Conservation (phyloP, 2,329 filamentous ascomycete genomes). For the Aureobasidium uvarum region DNA sequence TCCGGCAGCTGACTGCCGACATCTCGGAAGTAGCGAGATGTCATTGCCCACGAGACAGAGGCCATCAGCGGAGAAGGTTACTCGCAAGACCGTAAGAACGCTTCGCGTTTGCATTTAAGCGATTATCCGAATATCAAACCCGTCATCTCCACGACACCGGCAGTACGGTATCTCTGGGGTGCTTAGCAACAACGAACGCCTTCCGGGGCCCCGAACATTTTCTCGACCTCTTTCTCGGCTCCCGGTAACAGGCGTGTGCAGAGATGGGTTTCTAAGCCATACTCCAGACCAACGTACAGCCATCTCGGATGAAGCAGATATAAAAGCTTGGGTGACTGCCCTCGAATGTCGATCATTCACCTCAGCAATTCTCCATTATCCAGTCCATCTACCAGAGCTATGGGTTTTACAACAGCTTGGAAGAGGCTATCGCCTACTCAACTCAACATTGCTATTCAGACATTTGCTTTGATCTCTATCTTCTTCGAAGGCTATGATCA, state of each 20-base stretch:
- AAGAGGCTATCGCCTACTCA: slow-evolving; percentile 45
- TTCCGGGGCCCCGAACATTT: slow-evolving; percentile 13
- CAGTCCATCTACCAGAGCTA: slow-evolving; percentile 26
- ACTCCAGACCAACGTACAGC: neutral
- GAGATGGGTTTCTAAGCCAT: neutral
- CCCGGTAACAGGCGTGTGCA: neutral
- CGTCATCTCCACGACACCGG: slow-evolving; percentile 18
- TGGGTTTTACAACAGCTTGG: slow-evolving; percentile 47
- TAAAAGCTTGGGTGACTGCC: neutral
- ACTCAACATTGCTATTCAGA: slow-evolving; percentile 43
- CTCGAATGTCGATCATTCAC: neutral
- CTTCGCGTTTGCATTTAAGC: neutral
- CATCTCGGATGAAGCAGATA: neutral
- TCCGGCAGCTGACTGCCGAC: neutral
- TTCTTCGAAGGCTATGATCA: slow-evolving; percentile 55
- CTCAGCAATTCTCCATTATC: neutral
- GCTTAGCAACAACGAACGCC: neutral
- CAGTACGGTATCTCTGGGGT: neutral
- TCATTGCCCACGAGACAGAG: neutral
- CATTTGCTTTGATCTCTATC: slow-evolving; percentile 39
- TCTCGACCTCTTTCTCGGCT: neutral
- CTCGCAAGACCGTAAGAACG: neutral
- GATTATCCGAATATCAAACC: neutral
- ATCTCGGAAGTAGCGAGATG: neutral
- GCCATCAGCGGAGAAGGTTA: neutral